A percentile compares a stretch with the other conserved stretches of the same genome.
phyloP scores from a whole-genome alignment of 1,284 basidiomycete genomes.

The Irpex sp. region DNA sequence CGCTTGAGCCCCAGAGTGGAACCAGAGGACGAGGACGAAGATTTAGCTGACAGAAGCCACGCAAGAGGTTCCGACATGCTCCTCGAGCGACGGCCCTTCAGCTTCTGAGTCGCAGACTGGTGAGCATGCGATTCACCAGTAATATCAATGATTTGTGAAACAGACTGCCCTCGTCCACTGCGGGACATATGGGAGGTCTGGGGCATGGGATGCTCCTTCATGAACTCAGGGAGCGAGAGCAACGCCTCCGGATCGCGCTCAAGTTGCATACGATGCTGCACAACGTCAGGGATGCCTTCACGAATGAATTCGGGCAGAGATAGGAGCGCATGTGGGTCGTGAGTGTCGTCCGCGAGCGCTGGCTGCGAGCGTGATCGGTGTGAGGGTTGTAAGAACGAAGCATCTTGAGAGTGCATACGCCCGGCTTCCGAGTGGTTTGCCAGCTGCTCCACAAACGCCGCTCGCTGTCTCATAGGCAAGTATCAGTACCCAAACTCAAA shows the following conservation, averaged over 20 bases:
- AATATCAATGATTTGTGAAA: conserved; percentile 7
- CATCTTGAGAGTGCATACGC: conserved; percentile 71
- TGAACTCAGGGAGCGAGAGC: conserved; percentile 59
- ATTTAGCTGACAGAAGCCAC: conserved; percentile 46
- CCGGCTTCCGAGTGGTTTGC: conserved; percentile 63
- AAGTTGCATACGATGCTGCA: conserved; percentile 26
- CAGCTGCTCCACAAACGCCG: conserved; percentile 69
- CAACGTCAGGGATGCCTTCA: conserved; percentile 39
- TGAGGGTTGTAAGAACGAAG: conserved; percentile 30
- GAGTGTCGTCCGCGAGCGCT: conserved; percentile 25
- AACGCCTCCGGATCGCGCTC: conserved; percentile 43
- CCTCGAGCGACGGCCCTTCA: conserved; percentile 41
- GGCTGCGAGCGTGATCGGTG: conserved; percentile 6
- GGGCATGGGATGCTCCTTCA: conserved; percentile 38
- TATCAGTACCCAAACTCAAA: conserved; percentile 1
- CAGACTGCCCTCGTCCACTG: conserved; percentile 1
- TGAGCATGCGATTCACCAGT: conserved; percentile 17
- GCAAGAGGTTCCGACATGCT: conserved; percentile 70
- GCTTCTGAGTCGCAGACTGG: conserved; percentile 20
- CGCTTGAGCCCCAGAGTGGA: conserved; percentile 11
- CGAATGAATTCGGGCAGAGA: conserved; percentile 65
- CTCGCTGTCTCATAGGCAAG: conserved; percentile 40
- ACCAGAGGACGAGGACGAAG: conserved; percentile 22
- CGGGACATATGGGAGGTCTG: conserved; percentile 10
- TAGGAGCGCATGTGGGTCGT: conserved; percentile 57